Base-by-base conservation (phyloP, 176 grass and related monocot genomes). In the Raddia distichophylla region DNA sequence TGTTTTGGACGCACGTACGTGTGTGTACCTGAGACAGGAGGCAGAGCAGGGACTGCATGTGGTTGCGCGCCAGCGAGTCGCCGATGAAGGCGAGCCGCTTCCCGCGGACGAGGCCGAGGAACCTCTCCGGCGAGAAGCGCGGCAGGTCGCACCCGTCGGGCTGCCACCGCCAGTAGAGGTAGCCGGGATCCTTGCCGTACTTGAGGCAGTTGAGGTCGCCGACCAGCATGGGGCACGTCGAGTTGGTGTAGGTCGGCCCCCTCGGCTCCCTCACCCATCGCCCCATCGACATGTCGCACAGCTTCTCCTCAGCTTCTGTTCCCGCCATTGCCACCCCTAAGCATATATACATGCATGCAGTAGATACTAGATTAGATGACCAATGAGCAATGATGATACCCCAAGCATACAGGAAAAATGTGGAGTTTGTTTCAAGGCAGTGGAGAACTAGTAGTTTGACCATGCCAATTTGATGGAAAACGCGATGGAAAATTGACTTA, bases 201-300 rank as follows among this genome's bases (percentile, higher is more conserved):
- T 94, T 94, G 57, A 70, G 81, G 83, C 91, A 94, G 83, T 94
- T 94, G 62, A 87, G 89, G 48, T 82, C 64, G 22, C 91, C 92
- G 37, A 80, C 76, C 32, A 91, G 60, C 55, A 46, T 79, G 0
- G 77, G 80, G 81, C 92, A 94, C 37, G 92, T 85, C 83, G 82
- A 11, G 69, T 87, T 87, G 2, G 89, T 91, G 82, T 94, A 94
- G 0, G 87, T 51, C 0, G 89, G 68, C 3, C 87, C 89, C 3
- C 18, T 76, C 0, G 83, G 71, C n/a, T 94, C 92, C 17, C 59
- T 54, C 83, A 91, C 92, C 92, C 92, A 94, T 73, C 79, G 89
- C n/a, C 92, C 92, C 43, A n/a, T 2, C 0, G 92, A 87, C 42
- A 87, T 67, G 62, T 94, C 89, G 12, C 92, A 94, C n/a, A 53